Evolutionary conservation across 31 red algal species (phyloP).

Genomic region (Odonthalia washingtoniensis): DNA sequence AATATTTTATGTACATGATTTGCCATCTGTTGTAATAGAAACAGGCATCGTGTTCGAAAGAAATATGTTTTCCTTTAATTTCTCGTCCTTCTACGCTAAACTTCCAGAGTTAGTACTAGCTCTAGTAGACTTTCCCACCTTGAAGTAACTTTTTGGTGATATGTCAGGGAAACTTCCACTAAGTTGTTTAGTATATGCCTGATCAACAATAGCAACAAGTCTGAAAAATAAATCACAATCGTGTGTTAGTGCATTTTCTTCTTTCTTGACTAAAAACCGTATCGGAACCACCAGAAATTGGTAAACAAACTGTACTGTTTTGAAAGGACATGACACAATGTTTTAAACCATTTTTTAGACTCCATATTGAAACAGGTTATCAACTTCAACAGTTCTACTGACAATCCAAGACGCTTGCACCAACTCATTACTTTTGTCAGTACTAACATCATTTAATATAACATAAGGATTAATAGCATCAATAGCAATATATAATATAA

Average conservation of each 20-base stretch:
- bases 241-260: neutral
- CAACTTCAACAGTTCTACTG: too few relatives aligned
- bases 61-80: conserved; percentile 40
- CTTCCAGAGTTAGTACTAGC: conserved; percentile 39
- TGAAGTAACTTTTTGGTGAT: conserved; percentile 56
- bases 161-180: conserved; percentile 42
- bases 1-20: too few relatives aligned
- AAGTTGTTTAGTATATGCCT: conserved; percentile 37
- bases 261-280: too few relatives aligned
- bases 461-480: conserved; percentile 86
- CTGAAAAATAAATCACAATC: conserved; percentile 29
- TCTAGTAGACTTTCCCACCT: conserved; percentile 48
- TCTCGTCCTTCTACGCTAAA: conserved; percentile 41
- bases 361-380: too few relatives aligned
- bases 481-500: conserved; percentile 61
- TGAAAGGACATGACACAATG: too few relatives aligned
- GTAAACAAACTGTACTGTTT: too few relatives aligned
- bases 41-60: conserved; percentile 32
- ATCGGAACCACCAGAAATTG: conserved; percentile 40
- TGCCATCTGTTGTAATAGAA: neutral
- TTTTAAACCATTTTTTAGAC: too few relatives aligned
- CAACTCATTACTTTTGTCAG: too few relatives aligned
- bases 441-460: neutral
- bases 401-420: too few relatives aligned
- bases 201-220: conserved; percentile 57